These are phyloP conservation scores for Claviceps citrina DNA, from an alignment of 2,329 filamentous ascomycete species.

Conservation along the genomic window DNA sequence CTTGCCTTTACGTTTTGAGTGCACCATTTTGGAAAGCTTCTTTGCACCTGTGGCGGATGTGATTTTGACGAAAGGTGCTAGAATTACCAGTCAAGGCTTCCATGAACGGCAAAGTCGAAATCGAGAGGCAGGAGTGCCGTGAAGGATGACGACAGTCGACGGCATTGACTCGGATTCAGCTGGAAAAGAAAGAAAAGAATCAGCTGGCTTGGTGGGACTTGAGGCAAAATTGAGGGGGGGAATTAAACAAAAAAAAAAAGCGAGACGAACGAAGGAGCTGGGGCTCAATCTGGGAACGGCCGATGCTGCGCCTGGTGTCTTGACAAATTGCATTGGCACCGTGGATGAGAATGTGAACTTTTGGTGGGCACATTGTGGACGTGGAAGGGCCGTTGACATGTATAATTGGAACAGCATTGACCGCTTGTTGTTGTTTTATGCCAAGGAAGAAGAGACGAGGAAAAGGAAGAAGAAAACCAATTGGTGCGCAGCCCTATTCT, in stretches of 20 bases:
- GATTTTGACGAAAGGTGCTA: constrained; percentile 22
- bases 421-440: background rate
- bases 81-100: constrained; percentile 10
- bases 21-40: constrained; percentile 1
- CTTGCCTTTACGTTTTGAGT: constrained; percentile 3
- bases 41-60: constrained; percentile 10
- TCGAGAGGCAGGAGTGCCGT: background rate
- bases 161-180: background rate
- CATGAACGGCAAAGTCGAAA: background rate
- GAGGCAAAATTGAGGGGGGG: background rate
- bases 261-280: background rate
- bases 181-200: background rate
- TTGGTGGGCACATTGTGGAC: background rate
- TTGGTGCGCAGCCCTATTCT: background rate
- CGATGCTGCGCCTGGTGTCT: background rate
- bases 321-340: background rate
- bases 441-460: background rate
- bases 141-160: background rate
- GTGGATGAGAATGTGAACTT: background rate
- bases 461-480: background rate
- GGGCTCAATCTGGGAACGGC: background rate
- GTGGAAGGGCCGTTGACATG: background rate
- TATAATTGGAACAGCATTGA: background rate
- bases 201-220: background rate
- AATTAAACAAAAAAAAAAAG: background rate